A percentile compares a stretch with the other conserved stretches of the same genome.
phyloP scores from a whole-genome alignment of 2,329 filamentous ascomycete genomes.

The Aspergillus transmontanensis region DNA sequence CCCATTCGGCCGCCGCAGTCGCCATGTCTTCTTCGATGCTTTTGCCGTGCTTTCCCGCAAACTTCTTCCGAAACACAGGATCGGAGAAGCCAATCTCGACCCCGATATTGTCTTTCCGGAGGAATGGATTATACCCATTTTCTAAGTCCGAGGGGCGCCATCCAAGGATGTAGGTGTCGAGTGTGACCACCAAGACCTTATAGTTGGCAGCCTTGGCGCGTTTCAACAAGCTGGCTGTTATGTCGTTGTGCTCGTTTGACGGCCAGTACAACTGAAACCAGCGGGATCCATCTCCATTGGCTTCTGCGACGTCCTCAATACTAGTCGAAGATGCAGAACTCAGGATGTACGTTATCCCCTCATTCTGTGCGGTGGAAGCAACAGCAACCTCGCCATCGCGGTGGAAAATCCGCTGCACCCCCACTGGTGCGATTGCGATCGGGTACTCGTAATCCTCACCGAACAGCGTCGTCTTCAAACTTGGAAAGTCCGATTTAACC shows the following conservation, averaged over 20 bases:
- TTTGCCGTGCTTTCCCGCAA: conserved; percentile 48
- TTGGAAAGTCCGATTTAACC: conserved; percentile 41
- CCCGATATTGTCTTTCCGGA: conserved; percentile 46
- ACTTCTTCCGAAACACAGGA: conserved; percentile 62
- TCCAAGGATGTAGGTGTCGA: conserved; percentile 69
- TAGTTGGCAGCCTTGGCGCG: conserved; percentile 64
- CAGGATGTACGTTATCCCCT: conserved; percentile 66
- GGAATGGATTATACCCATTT: conserved; percentile 51
- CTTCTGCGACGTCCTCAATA: conserved; percentile 66
- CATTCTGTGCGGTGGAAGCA: conserved; percentile 59
- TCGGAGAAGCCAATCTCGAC: conserved; percentile 66
- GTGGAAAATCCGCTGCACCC: conserved; percentile 70
- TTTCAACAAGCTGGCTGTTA: conserved; percentile 64
- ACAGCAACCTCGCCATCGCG: conserved; percentile 64
- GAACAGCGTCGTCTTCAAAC: conserved; percentile 56
- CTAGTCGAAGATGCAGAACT: conserved; percentile 64
- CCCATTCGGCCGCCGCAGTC: conserved; percentile 54
- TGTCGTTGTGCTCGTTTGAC: conserved; percentile 55
- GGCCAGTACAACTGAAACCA: conserved; percentile 81
- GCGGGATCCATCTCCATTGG: conserved; percentile 56
- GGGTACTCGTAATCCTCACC: conserved; percentile 52
- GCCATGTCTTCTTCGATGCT: conserved; percentile 49
- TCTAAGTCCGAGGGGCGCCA: conserved; percentile 71
- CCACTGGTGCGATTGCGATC: conserved; percentile 67
- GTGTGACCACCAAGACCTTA: conserved; percentile 68